Base-by-base conservation (phyloP, 768 basidiomycete genomes). In the Lentinula edodes region DNA sequence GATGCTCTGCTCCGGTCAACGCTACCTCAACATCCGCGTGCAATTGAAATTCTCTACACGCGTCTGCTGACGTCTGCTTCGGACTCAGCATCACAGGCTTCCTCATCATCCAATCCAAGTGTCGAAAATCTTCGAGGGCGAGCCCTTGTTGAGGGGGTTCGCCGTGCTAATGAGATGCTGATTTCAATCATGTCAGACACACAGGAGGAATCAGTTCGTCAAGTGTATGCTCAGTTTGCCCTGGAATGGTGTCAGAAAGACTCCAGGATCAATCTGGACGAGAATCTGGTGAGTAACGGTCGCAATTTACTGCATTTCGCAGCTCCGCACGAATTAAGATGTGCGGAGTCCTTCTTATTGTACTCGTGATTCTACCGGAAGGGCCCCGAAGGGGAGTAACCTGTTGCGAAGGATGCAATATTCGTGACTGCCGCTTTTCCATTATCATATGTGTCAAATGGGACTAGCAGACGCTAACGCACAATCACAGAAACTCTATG, bases 191-290 rank as follows among this genome's bases (percentile, higher is more conserved):
- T 43, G 68, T 69, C 45, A 60, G 66, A 55, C 60, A 66, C 50
- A 62, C 61, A 12, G 57, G 58, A 64, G 18, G 74, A 74, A 53
- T 69, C 68, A 12, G 63, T 75, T 46, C 53, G 67, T 23, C 52
- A 78, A 45, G 73, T 72, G 3, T 86, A 84, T 43, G 76, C 76
- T 35, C 72, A 73, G 28, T 78, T 90, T 62, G 81, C 87, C 7
- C 84, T 87, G 59, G 78, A 75, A n/a, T 73, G 86, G 66, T 80
- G 76, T 53, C 65, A 63, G 23, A 20, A 42, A 23, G 56, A 36
- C 7, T 38, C 36, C 34, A 35, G 48, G 18, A 78, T 78, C 34
- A 76, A 71, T 48, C 73, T 75, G 46, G 78, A 88, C 63, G 79
- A 76, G 38, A 77, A 78, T 63, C 72, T 90, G 75, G 74, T 81